These are phyloP conservation scores for Pseudognaphalium luteoalbum DNA, from an alignment of 129 eudicot genomes.

Conservation along the genomic window DNA sequence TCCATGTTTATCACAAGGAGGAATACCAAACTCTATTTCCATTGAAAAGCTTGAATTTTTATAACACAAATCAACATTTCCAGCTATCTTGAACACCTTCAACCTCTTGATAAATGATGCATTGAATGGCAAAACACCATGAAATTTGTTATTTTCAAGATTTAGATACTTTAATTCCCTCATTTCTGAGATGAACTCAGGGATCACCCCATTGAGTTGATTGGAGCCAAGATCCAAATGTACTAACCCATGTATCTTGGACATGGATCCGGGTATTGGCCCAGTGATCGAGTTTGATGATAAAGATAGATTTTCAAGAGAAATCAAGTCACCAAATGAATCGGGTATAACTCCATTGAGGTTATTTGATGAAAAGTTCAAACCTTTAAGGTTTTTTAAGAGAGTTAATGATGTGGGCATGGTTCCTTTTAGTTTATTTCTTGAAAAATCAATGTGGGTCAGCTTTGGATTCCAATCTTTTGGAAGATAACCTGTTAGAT, in stretches of 20 bases:
- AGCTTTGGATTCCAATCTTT: conserved; percentile 68
- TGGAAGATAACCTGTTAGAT: conserved; percentile 67
- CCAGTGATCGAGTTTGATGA: conserved; percentile 76
- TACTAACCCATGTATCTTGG: conserved; percentile 42
- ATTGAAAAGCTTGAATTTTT: conserved; percentile 47
- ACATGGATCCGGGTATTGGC: conserved; percentile 62
- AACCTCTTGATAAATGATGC: conserved; percentile 62
- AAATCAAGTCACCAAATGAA: conserved; percentile 60
- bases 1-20: conserved; percentile 86
- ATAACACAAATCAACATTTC: conserved; percentile 72
- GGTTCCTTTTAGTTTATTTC: conserved; percentile 59
- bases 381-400: conserved; percentile 47
- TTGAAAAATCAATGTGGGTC: conserved; percentile 70
- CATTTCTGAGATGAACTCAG: conserved; percentile 62
- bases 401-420: conserved; percentile 64
- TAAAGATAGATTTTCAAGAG: conserved; percentile 56
- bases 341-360: conserved; percentile 63
- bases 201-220: conserved; percentile 66
- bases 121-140: conserved; percentile 83
- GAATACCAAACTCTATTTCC: conserved; percentile 75
- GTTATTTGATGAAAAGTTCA: conserved; percentile 68
- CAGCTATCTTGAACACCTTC: conserved; percentile 68
- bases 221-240: conserved; percentile 80
- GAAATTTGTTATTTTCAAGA: conserved; percentile 77
- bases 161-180: conserved; percentile 66